These are phyloP conservation scores for Rhodofomes roseus DNA, from an alignment of 1,284 basidiomycete genomes.

Conservation along the genomic window DNA sequence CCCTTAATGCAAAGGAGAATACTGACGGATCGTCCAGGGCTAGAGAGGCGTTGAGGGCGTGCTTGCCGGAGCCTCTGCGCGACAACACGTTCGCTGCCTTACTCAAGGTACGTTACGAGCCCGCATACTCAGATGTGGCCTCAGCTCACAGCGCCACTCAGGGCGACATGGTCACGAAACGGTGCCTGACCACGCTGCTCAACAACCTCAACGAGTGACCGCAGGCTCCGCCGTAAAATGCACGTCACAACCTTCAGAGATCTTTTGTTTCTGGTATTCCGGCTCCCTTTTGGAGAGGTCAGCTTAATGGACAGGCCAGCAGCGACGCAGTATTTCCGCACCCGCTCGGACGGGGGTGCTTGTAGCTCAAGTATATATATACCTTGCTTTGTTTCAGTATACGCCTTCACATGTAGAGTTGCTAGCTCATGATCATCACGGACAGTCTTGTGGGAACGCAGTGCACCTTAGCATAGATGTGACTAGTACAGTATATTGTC, in stretches of 20 bases:
- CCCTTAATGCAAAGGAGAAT: neutral
- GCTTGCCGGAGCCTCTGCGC: constrained; percentile 93
- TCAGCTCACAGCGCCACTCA: constrained; percentile 28
- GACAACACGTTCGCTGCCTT: constrained; percentile 92
- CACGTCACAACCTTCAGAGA: neutral
- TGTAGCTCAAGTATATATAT: constrained; percentile 8
- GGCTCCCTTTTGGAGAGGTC: neutral
- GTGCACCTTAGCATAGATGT: constrained; percentile 6
- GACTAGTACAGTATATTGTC: constrained; percentile 12
- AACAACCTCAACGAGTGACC: constrained; percentile 77
- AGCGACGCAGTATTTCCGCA: neutral
- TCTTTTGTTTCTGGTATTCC: neutral
- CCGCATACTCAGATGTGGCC: neutral
- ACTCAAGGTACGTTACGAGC: constrained; percentile 61
- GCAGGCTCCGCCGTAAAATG: neutral
- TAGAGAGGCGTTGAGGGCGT: constrained; percentile 92
- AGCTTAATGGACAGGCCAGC: neutral
- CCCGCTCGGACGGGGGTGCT: neutral
- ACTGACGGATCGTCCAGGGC: constrained; percentile 52
- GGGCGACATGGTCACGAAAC: constrained; percentile 96
- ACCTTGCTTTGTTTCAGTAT: constrained; percentile 11
- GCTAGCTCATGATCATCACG: constrained; percentile 3
- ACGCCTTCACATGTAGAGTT: constrained; percentile 6
- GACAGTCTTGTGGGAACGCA: constrained; percentile 7
- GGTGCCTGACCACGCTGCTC: constrained; percentile 92